Evolutionary conservation across 495 filamentous ascomycete genomes (phyloP), one percentile per base, ranked within the genome.

Genomic region (Wilcoxina mikolae): DNA sequence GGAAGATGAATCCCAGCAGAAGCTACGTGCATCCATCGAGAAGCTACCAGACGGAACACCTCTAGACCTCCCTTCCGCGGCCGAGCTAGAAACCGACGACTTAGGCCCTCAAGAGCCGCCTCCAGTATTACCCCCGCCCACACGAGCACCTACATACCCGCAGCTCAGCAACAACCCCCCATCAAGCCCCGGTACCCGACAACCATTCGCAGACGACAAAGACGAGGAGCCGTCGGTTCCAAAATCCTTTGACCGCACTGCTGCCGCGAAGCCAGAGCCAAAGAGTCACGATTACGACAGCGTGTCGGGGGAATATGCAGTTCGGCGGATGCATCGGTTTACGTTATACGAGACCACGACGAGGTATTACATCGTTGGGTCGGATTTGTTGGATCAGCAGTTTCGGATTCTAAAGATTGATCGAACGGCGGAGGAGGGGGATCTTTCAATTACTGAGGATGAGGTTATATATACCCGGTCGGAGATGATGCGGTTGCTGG

Each of bases 371-470:
- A 81, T 98, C 59, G 85, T 96, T 27, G 91, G 93, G 10, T 85
- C 81, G 53, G 89, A 98, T 65, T 74, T 94, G 48, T 77, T 82
- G 62, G 93, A 98, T 68, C 81, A 77, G 29, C 80, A 83, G 15
- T 96, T 89, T 62, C 78, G 88, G 56, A 88, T 98, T 48, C 68
- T 98, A 65, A 94, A 95, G 67, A 91, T 96, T 58, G 90, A 95
- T 62, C 80, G 91, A 28, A 94, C 86, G 1, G 78, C 81, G 23
- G 85, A 93, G 39, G 79, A 81, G 42, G 82, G 85, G 4, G 82
- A 87, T 56, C 69, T 98, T 60, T 84, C 71, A 56, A 80, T 98
- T 55, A 80, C 81, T 12, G 93, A 98, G 62, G 93, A 98, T 72
- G 89, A 88, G 53, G 93, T 90, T 58, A 79, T 94, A 4, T 96